phyloP scores from a whole-genome alignment of 345 rosid species.

The Laguncularia racemosa region DNA sequence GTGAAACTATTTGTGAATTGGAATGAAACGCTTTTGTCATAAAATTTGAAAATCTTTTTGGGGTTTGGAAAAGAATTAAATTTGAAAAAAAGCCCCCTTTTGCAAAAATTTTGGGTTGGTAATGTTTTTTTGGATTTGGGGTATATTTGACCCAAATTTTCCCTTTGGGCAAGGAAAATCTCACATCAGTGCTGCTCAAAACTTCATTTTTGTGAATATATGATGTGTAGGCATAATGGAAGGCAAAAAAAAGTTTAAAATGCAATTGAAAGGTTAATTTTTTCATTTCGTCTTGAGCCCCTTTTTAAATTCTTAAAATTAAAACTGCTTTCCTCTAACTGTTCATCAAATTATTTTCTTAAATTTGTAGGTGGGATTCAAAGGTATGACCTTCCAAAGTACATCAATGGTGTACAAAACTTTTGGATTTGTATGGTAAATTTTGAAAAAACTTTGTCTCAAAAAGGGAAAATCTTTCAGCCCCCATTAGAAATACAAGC shows the following conservation, averaged over 20 bases:
- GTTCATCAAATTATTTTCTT: neutral
- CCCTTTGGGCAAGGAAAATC: neutral
- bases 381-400: too few relatives aligned
- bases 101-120: conserved; percentile 9
- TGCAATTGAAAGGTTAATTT: conserved; percentile 1
- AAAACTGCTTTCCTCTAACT: neutral
- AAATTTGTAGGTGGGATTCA: too few relatives aligned
- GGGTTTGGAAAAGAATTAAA: conserved; percentile 15
- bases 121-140: conserved; percentile 8
- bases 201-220: neutral
- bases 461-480: too few relatives aligned
- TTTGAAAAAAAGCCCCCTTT: neutral
- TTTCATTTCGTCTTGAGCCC: neutral
- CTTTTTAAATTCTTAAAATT: neutral
- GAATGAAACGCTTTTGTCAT: too few relatives aligned
- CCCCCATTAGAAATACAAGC: too few relatives aligned
- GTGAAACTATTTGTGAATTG: too few relatives aligned
- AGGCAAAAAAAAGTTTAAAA: neutral
- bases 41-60: neutral
- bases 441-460: too few relatives aligned
- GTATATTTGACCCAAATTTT: conserved; percentile 9
- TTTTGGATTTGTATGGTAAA: too few relatives aligned
- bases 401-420: too few relatives aligned
- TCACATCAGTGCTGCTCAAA: neutral
- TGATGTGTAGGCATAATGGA: neutral